Evolutionary conservation across 257 asterid species (phyloP), one percentile per base, ranked within the genome.

Genomic region (Nicotiana sylvestris): DNA sequence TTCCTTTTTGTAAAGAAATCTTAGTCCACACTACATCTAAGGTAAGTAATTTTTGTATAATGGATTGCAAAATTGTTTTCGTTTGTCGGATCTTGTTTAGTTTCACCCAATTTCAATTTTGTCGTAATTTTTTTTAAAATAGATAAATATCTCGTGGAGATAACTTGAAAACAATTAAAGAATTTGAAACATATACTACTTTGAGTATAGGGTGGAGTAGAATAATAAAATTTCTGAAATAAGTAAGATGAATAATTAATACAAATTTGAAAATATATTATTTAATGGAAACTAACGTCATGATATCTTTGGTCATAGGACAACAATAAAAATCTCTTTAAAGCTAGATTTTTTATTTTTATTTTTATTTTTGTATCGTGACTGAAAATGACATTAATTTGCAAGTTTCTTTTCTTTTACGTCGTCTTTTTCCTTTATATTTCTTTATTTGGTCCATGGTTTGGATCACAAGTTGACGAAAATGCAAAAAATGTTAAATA

Each of bases 371-470:
- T 6, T n/a, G 11, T 39, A 21, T n/a, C 0, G 18, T 5, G 7
- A 69, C 2, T 18, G 78, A 70, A 39, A 70, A 70, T 70, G 35
- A 43, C 58, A 70, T 10, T 43, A 43, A 43, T 43, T 39, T 4
- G 30, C 55, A 15, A 65, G 16, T 5, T 8, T 25, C 4, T 12
- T 80, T 77, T 60, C 61, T 83, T 79, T 55, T 78, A 77, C 18
- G 81, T 68, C 82, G 53, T 55, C 55, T 16, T 10, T 10, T 55
- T 9, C 51, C 25, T 33, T 43, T 33, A 10, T 78, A 82, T 76
- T 74, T 82, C 37, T 33, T 82, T 58, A 62, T 15, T 33, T 66
- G 74, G 74, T 66, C 27, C 74, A 66, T 66, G 74, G 25, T 32
- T 66, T 25, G 3, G 39, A 29, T 67, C 37, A 18, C 55, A 18